Evolutionary conservation across 2,329 filamentous ascomycete species (phyloP), one percentile per base, ranked within the genome.

Genomic region (Ophiostoma ips): DNA sequence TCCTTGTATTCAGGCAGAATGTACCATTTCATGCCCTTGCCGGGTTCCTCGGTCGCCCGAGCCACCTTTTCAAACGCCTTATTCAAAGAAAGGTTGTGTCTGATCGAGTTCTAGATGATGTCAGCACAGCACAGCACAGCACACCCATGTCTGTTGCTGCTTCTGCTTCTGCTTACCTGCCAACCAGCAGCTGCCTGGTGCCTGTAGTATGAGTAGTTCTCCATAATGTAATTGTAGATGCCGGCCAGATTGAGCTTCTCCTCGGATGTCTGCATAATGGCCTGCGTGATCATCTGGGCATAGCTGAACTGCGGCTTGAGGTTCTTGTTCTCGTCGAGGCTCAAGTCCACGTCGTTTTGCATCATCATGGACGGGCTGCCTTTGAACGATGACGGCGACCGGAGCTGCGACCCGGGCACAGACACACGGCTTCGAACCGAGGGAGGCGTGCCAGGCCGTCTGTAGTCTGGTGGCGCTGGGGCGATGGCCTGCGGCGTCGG

Each of bases 21-120:
- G 65, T 90, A 87, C 92, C 92, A 98, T 63, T 96, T 96, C 88
- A 95, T 96, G 28, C 92, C 92, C 64, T 98, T 98, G 12, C 92
- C 92, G 19, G 92, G 92, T 63, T 98, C 92, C 58, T 96, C 87
- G 0, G 88, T 95, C 15, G 86, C 83, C 44, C 92, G 82, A 3
- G 92, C 85, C 9, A 95, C 84, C 65, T 98, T 98, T 58, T 88
- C 82, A 61, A 98, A 98, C 0, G 84, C 81, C 63, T 95, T 95
- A 65, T 94, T 96, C 38, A 98, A 68, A 1, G 92, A 96, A 13
- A 98, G 67, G 59, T 98, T 98, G 64, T 98, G 92, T 12, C 92
- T 83, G 57, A 98, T 98, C 0, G 88, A 95, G 64, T 98, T 98
- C 79, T 53, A 31, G n/a, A n/a, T n/a, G n/a, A n/a, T n/a, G n/a